Evolutionary conservation across 495 filamentous ascomycete genomes (phyloP).

Genomic region (Entonaema liquescens): DNA sequence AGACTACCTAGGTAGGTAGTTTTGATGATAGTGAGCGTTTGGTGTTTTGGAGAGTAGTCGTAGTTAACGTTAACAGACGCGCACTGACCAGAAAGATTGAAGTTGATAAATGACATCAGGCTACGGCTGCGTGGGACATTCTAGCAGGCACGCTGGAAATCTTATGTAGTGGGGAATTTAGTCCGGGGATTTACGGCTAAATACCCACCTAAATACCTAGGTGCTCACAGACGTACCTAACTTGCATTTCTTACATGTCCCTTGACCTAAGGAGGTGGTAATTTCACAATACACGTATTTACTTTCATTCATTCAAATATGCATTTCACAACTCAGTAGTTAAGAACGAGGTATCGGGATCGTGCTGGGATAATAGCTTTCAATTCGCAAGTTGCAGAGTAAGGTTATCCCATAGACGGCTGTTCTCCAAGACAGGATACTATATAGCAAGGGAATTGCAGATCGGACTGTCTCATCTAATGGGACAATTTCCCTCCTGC

Average conservation of each 20-base stretch:
- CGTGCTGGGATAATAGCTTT: neutral
- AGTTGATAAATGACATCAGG: conserved; percentile 9
- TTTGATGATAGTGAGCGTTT: neutral
- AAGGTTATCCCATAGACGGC: neutral
- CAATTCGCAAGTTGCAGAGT: neutral
- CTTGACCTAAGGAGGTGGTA: no score
- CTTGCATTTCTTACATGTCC: no score
- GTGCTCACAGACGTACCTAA: no score
- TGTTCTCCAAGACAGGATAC: neutral
- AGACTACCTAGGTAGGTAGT: neutral
- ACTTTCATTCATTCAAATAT: no score
- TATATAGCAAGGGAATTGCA: neutral
- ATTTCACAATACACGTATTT: no score
- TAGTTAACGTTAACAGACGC: neutral
- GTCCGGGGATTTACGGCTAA: neutral
- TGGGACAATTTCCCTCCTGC: conserved; percentile 28
- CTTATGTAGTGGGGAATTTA: neutral
- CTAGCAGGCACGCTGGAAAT: neutral
- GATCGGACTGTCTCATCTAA: neutral
- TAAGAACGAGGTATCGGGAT: no score
- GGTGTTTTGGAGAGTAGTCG: no score
- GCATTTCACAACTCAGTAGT: neutral
- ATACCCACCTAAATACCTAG: neutral
- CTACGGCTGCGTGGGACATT: conserved; percentile 1
- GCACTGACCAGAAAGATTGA: neutral